Base-by-base conservation (phyloP, 1,284 basidiomycete genomes). In the Waitea zeae region DNA sequence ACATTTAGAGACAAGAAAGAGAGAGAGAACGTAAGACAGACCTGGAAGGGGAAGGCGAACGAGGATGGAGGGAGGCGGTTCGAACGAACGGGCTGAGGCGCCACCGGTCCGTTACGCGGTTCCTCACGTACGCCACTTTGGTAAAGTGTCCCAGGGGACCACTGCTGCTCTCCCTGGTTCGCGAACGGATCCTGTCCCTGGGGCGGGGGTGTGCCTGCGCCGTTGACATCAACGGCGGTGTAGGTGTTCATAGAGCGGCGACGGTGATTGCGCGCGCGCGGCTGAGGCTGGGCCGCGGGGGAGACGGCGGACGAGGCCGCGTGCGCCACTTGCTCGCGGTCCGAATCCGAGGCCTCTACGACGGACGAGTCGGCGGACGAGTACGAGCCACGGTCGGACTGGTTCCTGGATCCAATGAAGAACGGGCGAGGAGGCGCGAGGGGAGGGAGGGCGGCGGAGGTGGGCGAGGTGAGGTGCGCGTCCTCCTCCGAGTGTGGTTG, bases 11-110 rank as follows among this genome's bases (percentile, higher is more conserved):
- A 26, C 9, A 26, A 9, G 24, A n/a, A 26, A n/a, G 24, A 9
- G 24, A n/a, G 24, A n/a, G n/a, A 26, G 24, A 26, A 9, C 24
- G n/a, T n/a, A n/a, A 26, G 7, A n/a, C 24, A 9, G n/a, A 26
- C 24, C 24, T 71, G 69, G 60, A 70, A 71, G 11, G 67, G 66
- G 38, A 56, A 64, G 3, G 53, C 37, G 40, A 63, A 74, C 3
- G 67, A 52, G 12, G 62, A 67, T 15, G 62, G 69, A 1, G 62
- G 70, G 20, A 53, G 57, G 36, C 37, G 44, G 41, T n/a, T n/a
- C n/a, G n/a, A n/a, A n/a, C n/a, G n/a, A n/a, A n/a, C n/a, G n/a
- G n/a, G n/a, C n/a, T n/a, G n/a, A n/a, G n/a, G n/a, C n/a, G n/a
- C n/a, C n/a, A 26, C 9, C 17, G 19, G 27, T 6, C 37, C 39